phyloP scores from a whole-genome alignment of 1,284 basidiomycete genomes.

The Cutaneotrichosporon sp. region DNA sequence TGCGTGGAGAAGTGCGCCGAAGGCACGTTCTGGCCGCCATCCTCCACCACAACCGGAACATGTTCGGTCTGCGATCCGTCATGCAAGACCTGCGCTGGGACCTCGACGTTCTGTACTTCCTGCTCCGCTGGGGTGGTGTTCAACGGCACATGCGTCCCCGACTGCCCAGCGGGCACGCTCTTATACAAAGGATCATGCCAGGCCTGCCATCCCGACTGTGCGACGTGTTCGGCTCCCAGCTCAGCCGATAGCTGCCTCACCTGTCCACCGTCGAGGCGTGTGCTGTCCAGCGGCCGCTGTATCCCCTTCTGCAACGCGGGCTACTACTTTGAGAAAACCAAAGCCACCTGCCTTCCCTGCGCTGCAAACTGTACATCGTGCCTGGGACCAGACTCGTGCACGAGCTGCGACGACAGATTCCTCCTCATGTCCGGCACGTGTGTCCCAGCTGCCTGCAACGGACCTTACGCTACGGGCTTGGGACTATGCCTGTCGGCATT shows the following conservation, averaged over 20 bases:
- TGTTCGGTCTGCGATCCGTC: constrained; percentile 46
- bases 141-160: constrained; percentile 40
- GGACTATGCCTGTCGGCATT: constrained; percentile 46
- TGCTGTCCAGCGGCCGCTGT: constrained; percentile 43
- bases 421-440: constrained; percentile 42
- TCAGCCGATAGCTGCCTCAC: constrained; percentile 29
- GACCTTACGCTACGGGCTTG: constrained; percentile 30
- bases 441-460: constrained; percentile 25
- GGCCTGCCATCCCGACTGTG: constrained; percentile 47
- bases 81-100: constrained; percentile 43
- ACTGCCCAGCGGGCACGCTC: constrained; percentile 41
- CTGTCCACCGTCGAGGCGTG: constrained; percentile 42
- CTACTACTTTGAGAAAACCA: constrained; percentile 37
- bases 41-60: constrained; percentile 26
- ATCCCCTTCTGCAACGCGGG: constrained; percentile 36
- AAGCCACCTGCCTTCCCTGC: constrained; percentile 39
- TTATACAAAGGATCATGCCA: constrained; percentile 37
- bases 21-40: constrained; percentile 26
- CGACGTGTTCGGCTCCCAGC: constrained; percentile 39
- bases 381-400: constrained; percentile 29
- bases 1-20: constrained; percentile 42
- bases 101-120: constrained; percentile 37
- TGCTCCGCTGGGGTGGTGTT: constrained; percentile 38
- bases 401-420: constrained; percentile 38
- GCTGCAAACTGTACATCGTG: constrained; percentile 42